Percentiles rank a stretch among this genome's conserved stretches.
phyloP scores from a whole-genome alignment of 2,329 filamentous ascomycete species.

The Claviceps sorghi region DNA sequence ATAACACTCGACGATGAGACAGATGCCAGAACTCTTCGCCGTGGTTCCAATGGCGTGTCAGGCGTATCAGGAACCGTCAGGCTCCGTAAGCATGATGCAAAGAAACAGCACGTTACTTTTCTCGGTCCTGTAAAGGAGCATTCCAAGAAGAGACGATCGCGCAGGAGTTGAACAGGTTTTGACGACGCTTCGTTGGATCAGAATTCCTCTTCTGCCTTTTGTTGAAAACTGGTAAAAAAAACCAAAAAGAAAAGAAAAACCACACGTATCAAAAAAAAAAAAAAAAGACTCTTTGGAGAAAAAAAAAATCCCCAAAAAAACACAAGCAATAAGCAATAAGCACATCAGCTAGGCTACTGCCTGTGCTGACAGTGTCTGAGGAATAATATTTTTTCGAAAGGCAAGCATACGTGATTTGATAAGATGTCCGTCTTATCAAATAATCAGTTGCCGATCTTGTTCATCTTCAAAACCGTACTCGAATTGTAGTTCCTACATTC shows the following conservation, averaged over 20 bases:
- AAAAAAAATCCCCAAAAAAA: too few species aligned
- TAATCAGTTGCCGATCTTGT: slow-evolving; percentile 3
- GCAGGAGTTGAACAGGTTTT: slow-evolving; percentile 7
- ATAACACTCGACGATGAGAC: slow-evolving; percentile 46
- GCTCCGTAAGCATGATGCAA: slow-evolving; percentile 38
- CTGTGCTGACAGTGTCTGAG: background rate
- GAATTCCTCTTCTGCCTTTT: background rate
- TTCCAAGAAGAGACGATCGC: slow-evolving; percentile 17
- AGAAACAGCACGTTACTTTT: slow-evolving; percentile 35
- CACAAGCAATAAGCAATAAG: too few species aligned
- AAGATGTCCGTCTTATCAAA: slow-evolving; percentile 2
- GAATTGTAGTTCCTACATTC: slow-evolving; percentile 6
- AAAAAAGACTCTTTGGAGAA: background rate
- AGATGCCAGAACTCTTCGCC: slow-evolving; percentile 30
- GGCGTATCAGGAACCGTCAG: slow-evolving; percentile 30
- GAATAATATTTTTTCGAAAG: slow-evolving; percentile 2
- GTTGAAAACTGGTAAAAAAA: background rate
- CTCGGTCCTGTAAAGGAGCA: slow-evolving; percentile 35
- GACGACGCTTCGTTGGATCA: background rate
- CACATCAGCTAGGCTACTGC: background rate
- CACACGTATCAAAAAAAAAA: background rate
- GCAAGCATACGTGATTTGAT: slow-evolving; percentile 1
- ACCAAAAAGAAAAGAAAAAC: background rate
- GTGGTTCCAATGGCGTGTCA: slow-evolving; percentile 27
- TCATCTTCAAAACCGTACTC: slow-evolving; percentile 4